Conservation (phyloP, 257 asterid genomes). For the Linderniella brevidens region DNA sequence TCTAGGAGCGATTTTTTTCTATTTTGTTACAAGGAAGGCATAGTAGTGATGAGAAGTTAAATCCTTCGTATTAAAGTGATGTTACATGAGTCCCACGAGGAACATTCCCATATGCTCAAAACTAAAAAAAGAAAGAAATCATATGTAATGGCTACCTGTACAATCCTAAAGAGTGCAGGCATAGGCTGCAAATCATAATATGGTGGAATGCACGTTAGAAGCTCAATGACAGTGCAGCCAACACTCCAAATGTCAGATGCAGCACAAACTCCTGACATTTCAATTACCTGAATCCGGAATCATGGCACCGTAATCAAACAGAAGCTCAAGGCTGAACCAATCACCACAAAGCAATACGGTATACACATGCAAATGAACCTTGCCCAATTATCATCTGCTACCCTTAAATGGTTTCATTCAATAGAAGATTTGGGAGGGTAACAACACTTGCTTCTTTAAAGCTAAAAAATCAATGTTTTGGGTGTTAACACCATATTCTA, state of each 20-base stretch:
- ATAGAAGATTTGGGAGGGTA: no score
- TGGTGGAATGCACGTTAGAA: slow-evolving; percentile 93
- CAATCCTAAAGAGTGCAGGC: slow-evolving; percentile 98
- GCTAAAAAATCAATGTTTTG: no score
- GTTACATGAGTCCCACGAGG: not conserved
- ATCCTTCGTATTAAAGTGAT: not conserved
- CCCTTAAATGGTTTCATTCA: no score
- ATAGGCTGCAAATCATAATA: slow-evolving; percentile 96
- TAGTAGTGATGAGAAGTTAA: no score
- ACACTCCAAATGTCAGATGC: slow-evolving; percentile 99
- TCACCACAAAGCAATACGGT: not conserved
- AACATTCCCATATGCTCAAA: not conserved
- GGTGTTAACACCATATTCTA: not conserved
- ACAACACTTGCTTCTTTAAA: no score
- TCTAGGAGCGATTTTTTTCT: no score
- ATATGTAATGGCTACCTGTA: slow-evolving; percentile 45
- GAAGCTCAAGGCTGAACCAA: slow-evolving; percentile 1
- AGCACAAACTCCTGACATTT: slow-evolving; percentile 99
- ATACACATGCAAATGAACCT: no score
- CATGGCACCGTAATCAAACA: no score
- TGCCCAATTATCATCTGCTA: no score
- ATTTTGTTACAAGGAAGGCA: no score
- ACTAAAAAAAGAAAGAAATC: not conserved
- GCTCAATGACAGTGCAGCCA: slow-evolving; percentile 97
- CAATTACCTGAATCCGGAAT: slow-evolving; percentile 57